Base-by-base conservation (phyloP, 495 filamentous ascomycete genomes). In the Talaromyces adpressus region DNA sequence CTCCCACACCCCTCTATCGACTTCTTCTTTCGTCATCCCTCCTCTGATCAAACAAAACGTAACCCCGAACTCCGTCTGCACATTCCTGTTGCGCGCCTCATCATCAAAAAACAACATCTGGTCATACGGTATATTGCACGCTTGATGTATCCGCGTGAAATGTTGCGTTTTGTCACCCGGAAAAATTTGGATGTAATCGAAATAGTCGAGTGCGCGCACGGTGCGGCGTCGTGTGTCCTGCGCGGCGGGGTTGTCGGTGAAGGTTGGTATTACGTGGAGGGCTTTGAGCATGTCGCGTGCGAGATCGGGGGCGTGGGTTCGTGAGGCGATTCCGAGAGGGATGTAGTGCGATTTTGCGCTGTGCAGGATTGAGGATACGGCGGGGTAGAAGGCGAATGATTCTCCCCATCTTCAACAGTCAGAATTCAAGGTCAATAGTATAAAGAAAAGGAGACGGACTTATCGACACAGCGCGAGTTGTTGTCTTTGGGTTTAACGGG, bases 91-190 rank as follows among this genome's bases (percentile, higher is more conserved):
- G 64, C 93, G 78, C 53, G 81, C 75, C 83, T 98, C 93, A 66
- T 98, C 93, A 67, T 98, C 93, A 69, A 97, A 98, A 68, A 98
- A 98, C 64, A 98, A 70, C 91, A 97, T 97, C 53, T 97, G 90
- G 51, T 85, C 81, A 69, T 86, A 96, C 9, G 64, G 67, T 11
- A 83, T 61, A 54, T 86, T 85, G 25, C 86, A 90, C 23, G 82
- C 75, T 73, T 88, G 84, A 2, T 88, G 79, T 59, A 98, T 77
- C 12, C 80, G 76, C 66, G 85, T 76, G 66, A 98, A 95, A 73
- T 98, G 94, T 70, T 85, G 82, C 18, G 88, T 86, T 82, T 98
- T 98, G 64, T 81, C 89, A 1, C 85, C 87, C 0, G 93, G 92
- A 71, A 93, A 98, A 47, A 97, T 97, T 80, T 97, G 90, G 56